These are phyloP conservation scores for Dendrobium officinale DNA, from an alignment of 106 monocot species.

Conservation along the genomic window DNA sequence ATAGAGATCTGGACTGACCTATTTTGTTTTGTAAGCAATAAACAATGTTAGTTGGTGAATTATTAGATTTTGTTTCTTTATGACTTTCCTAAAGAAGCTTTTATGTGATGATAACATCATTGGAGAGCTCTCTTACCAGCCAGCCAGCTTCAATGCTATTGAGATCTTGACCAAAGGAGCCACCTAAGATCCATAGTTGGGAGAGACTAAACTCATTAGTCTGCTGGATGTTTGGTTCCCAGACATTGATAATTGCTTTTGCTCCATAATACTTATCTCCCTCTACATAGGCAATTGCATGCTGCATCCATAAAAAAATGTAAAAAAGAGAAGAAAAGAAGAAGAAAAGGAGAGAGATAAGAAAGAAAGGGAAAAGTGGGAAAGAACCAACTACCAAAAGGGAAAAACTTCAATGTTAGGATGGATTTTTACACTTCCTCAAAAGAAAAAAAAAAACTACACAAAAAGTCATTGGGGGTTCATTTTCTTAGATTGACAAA, in stretches of 20 bases:
- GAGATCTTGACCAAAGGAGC: constrained; percentile 62
- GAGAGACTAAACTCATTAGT: constrained; percentile 73
- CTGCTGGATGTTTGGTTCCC: constrained; percentile 60
- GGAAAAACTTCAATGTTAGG: background rate
- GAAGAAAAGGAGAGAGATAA: too few species aligned
- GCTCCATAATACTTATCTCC: constrained; percentile 66
- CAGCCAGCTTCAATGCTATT: constrained; percentile 82
- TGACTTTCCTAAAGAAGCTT: background rate
- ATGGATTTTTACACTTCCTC: too few species aligned
- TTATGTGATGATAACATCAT: background rate
- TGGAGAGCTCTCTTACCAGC: constrained; percentile 28
- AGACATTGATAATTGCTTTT: constrained; percentile 67
- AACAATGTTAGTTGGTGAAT: background rate
- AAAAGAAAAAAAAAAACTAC: too few species aligned
- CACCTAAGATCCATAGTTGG: constrained; percentile 58
- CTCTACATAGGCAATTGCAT: constrained; percentile 61
- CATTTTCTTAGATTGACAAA: too few species aligned
- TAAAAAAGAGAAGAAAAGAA: constrained; percentile 2
- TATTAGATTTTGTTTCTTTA: background rate
- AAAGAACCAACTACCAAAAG: background rate
- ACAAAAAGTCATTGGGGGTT: too few species aligned
- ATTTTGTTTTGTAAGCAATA: background rate
- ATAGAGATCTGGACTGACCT: constrained; percentile 79
- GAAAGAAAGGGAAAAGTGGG: background rate
- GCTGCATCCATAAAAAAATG: constrained; percentile 19